Base-by-base conservation (phyloP, 768 basidiomycete genomes). In the Trametes cubensis region DNA sequence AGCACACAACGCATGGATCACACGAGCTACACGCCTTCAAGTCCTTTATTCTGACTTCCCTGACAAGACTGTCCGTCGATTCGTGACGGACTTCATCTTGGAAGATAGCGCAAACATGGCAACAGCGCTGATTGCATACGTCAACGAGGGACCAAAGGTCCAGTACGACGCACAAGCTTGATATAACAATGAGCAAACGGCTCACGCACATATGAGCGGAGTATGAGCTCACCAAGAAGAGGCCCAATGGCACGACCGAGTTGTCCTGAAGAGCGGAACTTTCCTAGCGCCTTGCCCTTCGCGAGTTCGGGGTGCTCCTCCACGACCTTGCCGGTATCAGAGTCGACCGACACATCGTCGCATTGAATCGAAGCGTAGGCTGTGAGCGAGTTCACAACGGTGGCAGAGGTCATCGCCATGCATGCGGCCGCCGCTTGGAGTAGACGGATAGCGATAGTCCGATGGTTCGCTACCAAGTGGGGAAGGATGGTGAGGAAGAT, bases 221-320 rank as follows among this genome's bases (percentile, higher is more conserved):
- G n/a, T n/a, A n/a, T n/a, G n/a, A 28, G 17, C 42, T 17, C 21
- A 86, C 94, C 94, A n/a, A 95, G 78, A 5, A 98, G 73, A 5
- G 96, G 96, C 0, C 96, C 96, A 40, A 97, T 79, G 4, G 96
- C 95, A 60, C 96, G 84, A 4, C 96, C 96, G 42, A 98, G 82
- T 72, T 98, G 96, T 20, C 96, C 96, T n/a, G 90, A 85, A 7
- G 92, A 95, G 55, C 95, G 85, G 77, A 96, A 97, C 60, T 82
- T 70, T 34, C 95, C 95, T 41, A 96, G 75, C 2, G 92, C 94
- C 69, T 84, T 83, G 21, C 94, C 96, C 71, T 94, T 92, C 6
- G 88, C 85, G 46, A 96, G 82, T 60, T 86, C 78, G 1, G 89
- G 85, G 66, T 89, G 84, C 64, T 82, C 79, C 63, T 78, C 76